Evolutionary conservation across 208 protist species (phyloP).

Genomic region (Crithidia fasciculata): DNA sequence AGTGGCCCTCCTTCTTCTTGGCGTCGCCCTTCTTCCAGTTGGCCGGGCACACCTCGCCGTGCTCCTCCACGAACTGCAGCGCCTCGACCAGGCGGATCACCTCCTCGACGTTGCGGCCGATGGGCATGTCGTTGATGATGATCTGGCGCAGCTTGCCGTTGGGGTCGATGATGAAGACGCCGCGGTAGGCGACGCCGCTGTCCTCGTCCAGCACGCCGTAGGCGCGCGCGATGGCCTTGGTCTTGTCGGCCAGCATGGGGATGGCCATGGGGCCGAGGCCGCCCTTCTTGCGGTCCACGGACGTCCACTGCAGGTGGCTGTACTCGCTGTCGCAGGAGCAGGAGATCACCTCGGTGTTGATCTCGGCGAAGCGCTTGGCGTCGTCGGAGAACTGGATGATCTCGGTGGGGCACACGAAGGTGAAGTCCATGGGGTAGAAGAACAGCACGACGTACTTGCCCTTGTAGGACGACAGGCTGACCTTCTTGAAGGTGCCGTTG

Average conservation of each 20-base stretch:
- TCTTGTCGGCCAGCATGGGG: slow-evolving; percentile 96
- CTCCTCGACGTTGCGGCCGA: slow-evolving; percentile 96
- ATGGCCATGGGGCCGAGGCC: slow-evolving; percentile 97
- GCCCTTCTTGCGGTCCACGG: slow-evolving; percentile 95
- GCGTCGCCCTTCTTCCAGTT: slow-evolving; percentile 93
- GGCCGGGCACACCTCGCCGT: slow-evolving; percentile 96
- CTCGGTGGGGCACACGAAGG: slow-evolving; percentile 98
- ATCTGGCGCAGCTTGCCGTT: slow-evolving; percentile 65
- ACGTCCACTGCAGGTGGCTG: slow-evolving; percentile 97
- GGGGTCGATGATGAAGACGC: slow-evolving; percentile 96
- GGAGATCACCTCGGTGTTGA: slow-evolving; percentile 92
- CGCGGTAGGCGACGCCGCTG: slow-evolving; percentile 89
- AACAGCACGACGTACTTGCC: slow-evolving; percentile 96
- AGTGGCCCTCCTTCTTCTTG: slow-evolving; percentile 95
- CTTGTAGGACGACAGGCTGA: slow-evolving; percentile 91
- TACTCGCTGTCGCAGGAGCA: slow-evolving; percentile 95
- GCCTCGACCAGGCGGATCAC: slow-evolving; percentile 95
- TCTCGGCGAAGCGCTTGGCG: slow-evolving; percentile 88
- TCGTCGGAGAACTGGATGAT: slow-evolving; percentile 96
- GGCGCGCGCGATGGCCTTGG: slow-evolving; percentile 87
- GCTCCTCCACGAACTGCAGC: slow-evolving; percentile 95
- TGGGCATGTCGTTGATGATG: slow-evolving; percentile 95
- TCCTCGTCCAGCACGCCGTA: slow-evolving; percentile 95
- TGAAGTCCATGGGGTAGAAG: slow-evolving; percentile 98
- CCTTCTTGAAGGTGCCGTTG: slow-evolving; percentile 94